phyloP scores from a whole-genome alignment of 768 basidiomycete species.

The Suillus subalutaceus region DNA sequence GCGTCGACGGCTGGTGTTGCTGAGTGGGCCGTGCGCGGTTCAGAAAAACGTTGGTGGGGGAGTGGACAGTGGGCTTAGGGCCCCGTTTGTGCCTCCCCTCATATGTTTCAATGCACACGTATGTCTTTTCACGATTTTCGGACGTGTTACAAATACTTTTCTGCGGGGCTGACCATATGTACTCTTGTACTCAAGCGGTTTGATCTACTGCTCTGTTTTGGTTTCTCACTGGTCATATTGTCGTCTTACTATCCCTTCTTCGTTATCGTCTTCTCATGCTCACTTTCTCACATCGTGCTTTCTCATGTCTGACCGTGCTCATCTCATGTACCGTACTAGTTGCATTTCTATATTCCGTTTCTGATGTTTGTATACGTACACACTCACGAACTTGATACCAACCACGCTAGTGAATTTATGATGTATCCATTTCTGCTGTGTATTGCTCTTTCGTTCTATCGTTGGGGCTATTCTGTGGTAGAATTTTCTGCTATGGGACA shows the following conservation, averaged over 20 bases:
- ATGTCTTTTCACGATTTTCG: background rate
- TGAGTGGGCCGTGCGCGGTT: slow-evolving; percentile 76
- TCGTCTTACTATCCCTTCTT: background rate
- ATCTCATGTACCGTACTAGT: slow-evolving; percentile 8
- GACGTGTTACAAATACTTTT: background rate
- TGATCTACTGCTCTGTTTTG: background rate
- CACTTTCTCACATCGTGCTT: background rate
- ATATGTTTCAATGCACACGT: background rate
- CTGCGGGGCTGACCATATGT: background rate
- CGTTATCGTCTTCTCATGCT: background rate
- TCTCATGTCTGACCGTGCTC: background rate
- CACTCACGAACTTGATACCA: slow-evolving; percentile 7
- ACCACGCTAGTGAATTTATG: slow-evolving; percentile 7
- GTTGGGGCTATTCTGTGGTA: background rate
- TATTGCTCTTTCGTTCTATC: background rate
- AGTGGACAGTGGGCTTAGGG: slow-evolving; percentile 43
- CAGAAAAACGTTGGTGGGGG: slow-evolving; percentile 76
- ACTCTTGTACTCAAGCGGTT: background rate
- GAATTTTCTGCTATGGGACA: background rate
- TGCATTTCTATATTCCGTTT: slow-evolving; percentile 5
- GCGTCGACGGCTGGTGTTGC: slow-evolving; percentile 67
- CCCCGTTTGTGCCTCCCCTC: background rate
- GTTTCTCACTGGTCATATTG: background rate
- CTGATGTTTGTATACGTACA: slow-evolving; percentile 3
- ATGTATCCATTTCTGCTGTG: slow-evolving; percentile 1